A percentile compares a stretch with the other conserved stretches of the same genome.
Conservation (phyloP, 2,329 filamentous ascomycete species). For the Aspergillus amoenus region DNA sequence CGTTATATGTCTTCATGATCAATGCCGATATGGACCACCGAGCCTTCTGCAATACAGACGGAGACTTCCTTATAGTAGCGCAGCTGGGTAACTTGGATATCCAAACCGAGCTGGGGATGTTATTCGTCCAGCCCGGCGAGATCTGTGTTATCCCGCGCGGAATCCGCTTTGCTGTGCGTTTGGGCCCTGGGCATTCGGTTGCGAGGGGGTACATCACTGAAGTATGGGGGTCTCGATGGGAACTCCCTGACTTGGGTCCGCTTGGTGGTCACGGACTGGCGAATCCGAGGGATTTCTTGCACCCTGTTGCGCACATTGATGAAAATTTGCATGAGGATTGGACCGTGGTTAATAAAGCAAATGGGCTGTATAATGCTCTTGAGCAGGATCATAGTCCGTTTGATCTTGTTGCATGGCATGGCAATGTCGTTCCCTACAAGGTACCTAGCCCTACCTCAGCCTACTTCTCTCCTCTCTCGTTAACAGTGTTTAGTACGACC, state of each 20-base stretch:
- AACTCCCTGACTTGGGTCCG: slow-evolving; percentile 63
- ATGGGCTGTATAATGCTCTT: slow-evolving; percentile 56
- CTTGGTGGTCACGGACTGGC: slow-evolving; percentile 65
- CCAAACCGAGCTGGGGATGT: slow-evolving; percentile 61
- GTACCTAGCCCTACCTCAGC: slow-evolving; percentile 6
- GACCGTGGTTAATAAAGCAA: slow-evolving; percentile 59
- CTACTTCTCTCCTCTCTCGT: too few species aligned
- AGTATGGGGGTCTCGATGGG: slow-evolving; percentile 61
- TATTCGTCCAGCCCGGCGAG: slow-evolving; percentile 62
- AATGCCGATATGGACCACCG: slow-evolving; percentile 54
- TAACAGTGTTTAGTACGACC: slow-evolving; percentile 42
- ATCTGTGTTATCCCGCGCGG: slow-evolving; percentile 63
- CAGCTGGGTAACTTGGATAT: slow-evolving; percentile 63
- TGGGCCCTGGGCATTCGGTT: slow-evolving; percentile 53
- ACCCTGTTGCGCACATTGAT: slow-evolving; percentile 57
- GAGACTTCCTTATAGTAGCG: slow-evolving; percentile 62
- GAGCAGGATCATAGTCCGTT: slow-evolving; percentile 63
- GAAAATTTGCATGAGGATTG: slow-evolving; percentile 53
- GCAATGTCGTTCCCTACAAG: slow-evolving; percentile 61
- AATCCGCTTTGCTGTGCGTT: slow-evolving; percentile 56
- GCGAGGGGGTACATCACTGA: slow-evolving; percentile 64
- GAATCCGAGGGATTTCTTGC: slow-evolving; percentile 62
- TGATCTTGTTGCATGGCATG: slow-evolving; percentile 68
- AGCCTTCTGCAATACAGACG: slow-evolving; percentile 60
- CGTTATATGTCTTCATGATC: slow-evolving; percentile 55